Base-by-base conservation (phyloP, 805 yeast species). In the Nakazawaea molendinolei region DNA sequence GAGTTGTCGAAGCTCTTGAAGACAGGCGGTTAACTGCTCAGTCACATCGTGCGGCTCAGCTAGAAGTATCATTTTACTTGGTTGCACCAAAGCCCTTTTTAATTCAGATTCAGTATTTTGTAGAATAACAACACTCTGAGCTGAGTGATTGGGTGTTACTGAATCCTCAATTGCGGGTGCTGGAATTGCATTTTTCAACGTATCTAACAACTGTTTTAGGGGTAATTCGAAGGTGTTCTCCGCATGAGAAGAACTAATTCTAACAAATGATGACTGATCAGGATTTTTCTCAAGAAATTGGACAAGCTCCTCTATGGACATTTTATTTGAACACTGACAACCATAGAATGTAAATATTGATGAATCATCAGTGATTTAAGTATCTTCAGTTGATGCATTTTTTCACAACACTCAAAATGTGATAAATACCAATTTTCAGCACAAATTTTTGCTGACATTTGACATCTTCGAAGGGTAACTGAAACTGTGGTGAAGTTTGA, bases 1-100 rank as follows among this genome's bases (percentile, higher is more conserved):
- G 1, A 66, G 47, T 45, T 78, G 85, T 46, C 67, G 69, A 28
- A 73, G 48, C 24, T 52, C 56, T 21, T 56, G 60, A 35, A 67
- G 59, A 19, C 63, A 54, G 16, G 48, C 49, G 15, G 33, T 42
- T 1, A 59, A 43, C 24, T 38, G 38, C 32, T 50, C 53, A 14
- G 42, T 44, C 22, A 48, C 46, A 18, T 54, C 52, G 5, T 28
- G n/a, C 36, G n/a, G 24, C 16, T 29, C 26, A 18, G 29, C 33
- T 27, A 23, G 15, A 7, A 19, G 16, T 12, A 29, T 19, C 32
- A 29, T 19, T 5, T 29, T 12, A 6, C 20, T 19, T 23, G 20
- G 32, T 18, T 9, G n/a, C 3, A 29, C 23, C 9, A 32, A 27
- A 20, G 31, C 18, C 10, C 16, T 34, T 7, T 26, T n/a, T 26